Conservation (phyloP, 352 stramenopile genomes). For the Phytophthora uliginosa region DNA sequence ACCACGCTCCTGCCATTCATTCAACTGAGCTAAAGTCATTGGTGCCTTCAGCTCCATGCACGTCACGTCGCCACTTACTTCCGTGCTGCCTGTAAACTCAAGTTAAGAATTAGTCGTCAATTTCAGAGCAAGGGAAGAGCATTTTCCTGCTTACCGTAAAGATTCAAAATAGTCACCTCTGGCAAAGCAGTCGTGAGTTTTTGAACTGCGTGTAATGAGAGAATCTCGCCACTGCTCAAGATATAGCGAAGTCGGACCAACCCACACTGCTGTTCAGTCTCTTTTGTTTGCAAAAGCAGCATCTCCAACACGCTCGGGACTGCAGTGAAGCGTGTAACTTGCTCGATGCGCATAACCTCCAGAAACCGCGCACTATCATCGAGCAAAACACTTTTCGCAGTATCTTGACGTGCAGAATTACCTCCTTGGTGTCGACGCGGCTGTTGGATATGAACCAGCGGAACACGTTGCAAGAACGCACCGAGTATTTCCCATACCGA, state of each 20-base stretch:
- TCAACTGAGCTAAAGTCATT: slow-evolving; percentile 20
- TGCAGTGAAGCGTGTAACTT: slow-evolving; percentile 54
- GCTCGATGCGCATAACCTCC: slow-evolving; percentile 14
- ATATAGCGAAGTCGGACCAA: slow-evolving; percentile 44
- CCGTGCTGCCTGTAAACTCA: slow-evolving; percentile 51
- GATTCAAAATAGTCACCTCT: slow-evolving; percentile 54
- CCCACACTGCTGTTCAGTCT: background rate
- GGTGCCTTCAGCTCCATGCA: slow-evolving; percentile 47
- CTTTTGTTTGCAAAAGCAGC: slow-evolving; percentile 40
- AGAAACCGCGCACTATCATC: slow-evolving; percentile 45
- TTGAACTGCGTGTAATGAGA: slow-evolving; percentile 39
- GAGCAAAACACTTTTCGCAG: slow-evolving; percentile 50
- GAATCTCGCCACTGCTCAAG: slow-evolving; percentile 62
- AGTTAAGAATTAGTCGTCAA: background rate
- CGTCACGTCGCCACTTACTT: slow-evolving; percentile 71
- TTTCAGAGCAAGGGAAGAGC: background rate
- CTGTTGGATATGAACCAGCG: slow-evolving; percentile 52
- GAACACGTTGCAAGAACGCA: slow-evolving; percentile 45
- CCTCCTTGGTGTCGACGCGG: background rate
- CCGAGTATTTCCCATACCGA: slow-evolving; percentile 71
- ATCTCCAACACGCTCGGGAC: slow-evolving; percentile 64
- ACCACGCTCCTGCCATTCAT: slow-evolving; percentile 44
- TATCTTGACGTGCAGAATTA: background rate
- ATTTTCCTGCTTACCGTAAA: slow-evolving; percentile 51
- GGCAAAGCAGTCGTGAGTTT: slow-evolving; percentile 35